Evolutionary conservation across 306 rosid genomes (phyloP).

Genomic region (Cyamopsis tetragonoloba): DNA sequence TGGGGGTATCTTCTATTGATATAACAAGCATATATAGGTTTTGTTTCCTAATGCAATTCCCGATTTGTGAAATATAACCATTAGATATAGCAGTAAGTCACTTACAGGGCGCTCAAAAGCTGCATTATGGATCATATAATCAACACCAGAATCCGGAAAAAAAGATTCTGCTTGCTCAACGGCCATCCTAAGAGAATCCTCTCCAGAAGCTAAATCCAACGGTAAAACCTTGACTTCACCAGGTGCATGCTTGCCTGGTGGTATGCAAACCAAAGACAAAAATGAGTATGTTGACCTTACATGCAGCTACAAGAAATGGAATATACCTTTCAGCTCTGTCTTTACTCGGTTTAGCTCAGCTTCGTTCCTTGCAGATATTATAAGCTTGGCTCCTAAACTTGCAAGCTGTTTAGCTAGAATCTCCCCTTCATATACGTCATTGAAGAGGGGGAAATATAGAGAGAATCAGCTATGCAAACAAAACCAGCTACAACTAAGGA

Average conservation of each 20-base stretch:
- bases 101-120: slow-evolving; percentile 96
- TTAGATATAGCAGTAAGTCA: slow-evolving; percentile 28
- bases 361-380: slow-evolving; percentile 86
- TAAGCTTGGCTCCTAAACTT: slow-evolving; percentile 84
- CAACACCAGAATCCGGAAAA: slow-evolving; percentile 73
- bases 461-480: neutral
- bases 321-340: slow-evolving; percentile 66
- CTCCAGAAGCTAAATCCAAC: slow-evolving; percentile 76
- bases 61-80: neutral
- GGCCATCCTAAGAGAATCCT: slow-evolving; percentile 61
- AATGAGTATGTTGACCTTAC: neutral
- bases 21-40: neutral
- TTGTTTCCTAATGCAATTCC: slow-evolving; percentile 8
- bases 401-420: slow-evolving; percentile 85
- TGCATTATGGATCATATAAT: slow-evolving; percentile 93
- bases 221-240: slow-evolving; percentile 69
- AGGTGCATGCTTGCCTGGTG: slow-evolving; percentile 80
- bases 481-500: neutral
- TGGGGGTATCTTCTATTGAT: neutral
- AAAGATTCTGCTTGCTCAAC: slow-evolving; percentile 72
- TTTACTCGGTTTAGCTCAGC: slow-evolving; percentile 73
- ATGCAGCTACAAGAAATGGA: neutral
- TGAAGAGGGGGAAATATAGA: neutral
- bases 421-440: slow-evolving; percentile 55
- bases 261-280: slow-evolving; percentile 14